Evolutionary conservation across 306 rosid genomes (phyloP), one percentile per base, ranked within the genome.

Genomic region (Hippophae tibetana): DNA sequence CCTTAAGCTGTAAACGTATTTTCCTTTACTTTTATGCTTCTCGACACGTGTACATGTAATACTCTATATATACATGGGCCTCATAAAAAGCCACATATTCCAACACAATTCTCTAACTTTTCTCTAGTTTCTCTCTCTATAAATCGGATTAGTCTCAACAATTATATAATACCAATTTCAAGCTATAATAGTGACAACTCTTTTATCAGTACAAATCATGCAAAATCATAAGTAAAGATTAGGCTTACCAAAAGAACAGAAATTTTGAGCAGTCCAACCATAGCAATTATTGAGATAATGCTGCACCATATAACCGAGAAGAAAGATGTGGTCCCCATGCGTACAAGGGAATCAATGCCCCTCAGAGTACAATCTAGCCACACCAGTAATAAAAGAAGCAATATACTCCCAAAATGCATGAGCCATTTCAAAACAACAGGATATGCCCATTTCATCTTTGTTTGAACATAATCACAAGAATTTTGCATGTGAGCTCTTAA

Each of bases 281-380:
- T 86, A 43, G 81, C 79, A 71, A 93, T 72, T 56, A 78, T 79
- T 1, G 97, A 93, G 85, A 93, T 79, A 63, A 84, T 49, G 69
- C 90, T 72, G 77, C 83, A 93, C 99, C 99, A 93, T 74, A 93
- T 52, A 71, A 89, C 94, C 47, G 95, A 80, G 77, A 93, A 88
- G 82, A 89, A 86, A 76, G 97, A 79, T 27, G 94, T 66, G 13
- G 97, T 93, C 70, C 97, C 97, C 95, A 93, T 78, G 10, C 81
- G 99, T 49, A 84, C 53, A 73, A 89, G 81, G 69, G 95, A 89
- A 84, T 86, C 90, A 23, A 89, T 43, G 54, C 99, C 99, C 76
- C 97, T 83, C 43, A 88, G 23, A 12, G 84, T 72, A 77, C 84
- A 89, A 64, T 79, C 94, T 78, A 93, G 69, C 99, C 99, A 93